Evolutionary conservation across 108 stramenopile species (phyloP).

Genomic region (Ochromonas danica): DNA sequence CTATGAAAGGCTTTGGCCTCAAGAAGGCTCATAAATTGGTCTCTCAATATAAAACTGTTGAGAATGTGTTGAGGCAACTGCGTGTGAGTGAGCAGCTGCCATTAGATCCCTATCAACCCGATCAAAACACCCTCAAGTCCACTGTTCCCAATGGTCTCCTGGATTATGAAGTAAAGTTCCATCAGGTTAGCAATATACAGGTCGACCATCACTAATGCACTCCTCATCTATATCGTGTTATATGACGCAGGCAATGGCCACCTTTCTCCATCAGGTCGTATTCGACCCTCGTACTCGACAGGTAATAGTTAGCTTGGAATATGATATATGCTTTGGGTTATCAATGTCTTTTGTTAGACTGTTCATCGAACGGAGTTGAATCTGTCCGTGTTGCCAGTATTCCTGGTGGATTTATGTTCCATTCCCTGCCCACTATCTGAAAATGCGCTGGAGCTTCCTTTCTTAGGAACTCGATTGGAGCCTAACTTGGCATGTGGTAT

Average conservation of each 20-base stretch:
- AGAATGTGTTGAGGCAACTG: neutral
- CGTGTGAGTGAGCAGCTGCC: neutral
- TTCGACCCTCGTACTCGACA: slow-evolving; percentile 10
- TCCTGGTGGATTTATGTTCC: neutral
- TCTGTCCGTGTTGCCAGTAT: neutral
- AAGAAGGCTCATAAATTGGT: slow-evolving; percentile 21
- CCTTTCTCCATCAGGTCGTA: slow-evolving; percentile 31
- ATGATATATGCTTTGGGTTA: neutral
- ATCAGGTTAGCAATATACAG: slow-evolving; percentile 21
- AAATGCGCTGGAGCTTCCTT: neutral
- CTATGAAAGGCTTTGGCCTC: slow-evolving; percentile 25
- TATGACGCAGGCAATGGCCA: slow-evolving; percentile 10
- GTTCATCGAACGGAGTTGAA: neutral
- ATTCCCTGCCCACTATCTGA: neutral
- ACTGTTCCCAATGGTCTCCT: neutral
- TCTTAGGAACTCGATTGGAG: neutral
- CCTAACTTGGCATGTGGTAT: neutral
- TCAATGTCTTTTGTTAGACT: neutral
- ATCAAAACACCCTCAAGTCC: neutral
- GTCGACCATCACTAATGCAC: neutral
- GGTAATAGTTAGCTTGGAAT: neutral
- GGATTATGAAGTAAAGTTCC: slow-evolving; percentile 21
- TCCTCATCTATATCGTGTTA: neutral
- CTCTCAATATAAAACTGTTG: neutral
- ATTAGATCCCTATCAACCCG: neutral